Conservation (phyloP, 2,329 filamentous ascomycete genomes). For the Pseudomassariella vexata region DNA sequence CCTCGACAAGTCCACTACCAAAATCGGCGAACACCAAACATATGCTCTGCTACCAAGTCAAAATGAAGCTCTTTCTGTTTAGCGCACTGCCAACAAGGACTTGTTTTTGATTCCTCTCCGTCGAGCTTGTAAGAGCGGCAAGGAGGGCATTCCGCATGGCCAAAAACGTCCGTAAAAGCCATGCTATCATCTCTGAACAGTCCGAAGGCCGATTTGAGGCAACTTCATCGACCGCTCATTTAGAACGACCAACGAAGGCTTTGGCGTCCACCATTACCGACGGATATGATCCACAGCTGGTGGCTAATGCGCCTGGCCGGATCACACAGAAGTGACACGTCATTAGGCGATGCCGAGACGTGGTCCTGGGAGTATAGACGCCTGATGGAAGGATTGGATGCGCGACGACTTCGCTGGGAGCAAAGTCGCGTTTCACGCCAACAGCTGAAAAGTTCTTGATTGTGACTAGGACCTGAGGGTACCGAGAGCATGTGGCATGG, state of each 20-base stretch:
- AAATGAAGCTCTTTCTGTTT: conserved; percentile 64
- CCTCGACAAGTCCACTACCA: conserved; percentile 13
- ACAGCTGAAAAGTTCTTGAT: conserved; percentile 13
- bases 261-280: conserved; percentile 44
- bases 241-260: conserved; percentile 23
- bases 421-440: conserved; percentile 15
- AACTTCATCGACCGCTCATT: conserved; percentile 22
- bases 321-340: conserved; percentile 42
- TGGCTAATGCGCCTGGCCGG: conserved; percentile 55
- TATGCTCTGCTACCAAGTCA: conserved; percentile 13
- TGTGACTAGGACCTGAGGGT: conserved; percentile 27
- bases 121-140: conserved; percentile 26
- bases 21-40: conserved; percentile 22
- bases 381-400: conserved; percentile 20
- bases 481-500: conserved; percentile 37
- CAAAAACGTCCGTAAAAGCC: conserved; percentile 98
- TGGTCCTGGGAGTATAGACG: conserved; percentile 32
- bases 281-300: conserved; percentile 35
- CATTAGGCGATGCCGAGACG: conserved; percentile 32
- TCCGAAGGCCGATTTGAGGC: conserved; percentile 43
- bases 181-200: conserved; percentile 52
- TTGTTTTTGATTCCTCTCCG: conserved; percentile 88
- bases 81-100: conserved; percentile 81
- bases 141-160: conserved; percentile 69
- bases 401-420: conserved; percentile 10